These are phyloP conservation scores for Chlorella sp. DNA, from an alignment of 139 green algal species.

Conservation along the genomic window DNA sequence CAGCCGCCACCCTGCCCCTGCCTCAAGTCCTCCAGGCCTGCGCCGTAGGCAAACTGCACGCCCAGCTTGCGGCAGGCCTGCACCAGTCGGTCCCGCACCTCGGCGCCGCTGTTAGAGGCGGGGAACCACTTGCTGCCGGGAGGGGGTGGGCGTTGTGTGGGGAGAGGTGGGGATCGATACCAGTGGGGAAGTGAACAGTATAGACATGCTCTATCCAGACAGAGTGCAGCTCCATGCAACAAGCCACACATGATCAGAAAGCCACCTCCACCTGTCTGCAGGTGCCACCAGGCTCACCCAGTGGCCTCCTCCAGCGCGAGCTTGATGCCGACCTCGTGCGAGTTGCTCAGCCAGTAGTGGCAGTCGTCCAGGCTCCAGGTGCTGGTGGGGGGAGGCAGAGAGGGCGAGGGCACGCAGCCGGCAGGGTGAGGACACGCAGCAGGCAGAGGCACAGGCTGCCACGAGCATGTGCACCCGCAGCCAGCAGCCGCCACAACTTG, in stretches of 20 bases:
- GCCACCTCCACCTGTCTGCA: no score
- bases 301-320: constrained; percentile 77
- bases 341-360: constrained; percentile 71
- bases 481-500: no score
- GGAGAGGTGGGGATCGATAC: no score
- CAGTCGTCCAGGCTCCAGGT: constrained; percentile 79
- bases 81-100: constrained; percentile 83
- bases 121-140: constrained; percentile 83
- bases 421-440: no score
- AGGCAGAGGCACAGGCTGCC: not conserved
- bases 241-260: no score
- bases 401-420: not conserved
- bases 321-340: constrained; percentile 69
- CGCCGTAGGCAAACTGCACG: constrained; percentile 54
- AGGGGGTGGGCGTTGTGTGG: no score
- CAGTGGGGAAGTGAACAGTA: no score
- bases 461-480: no score
- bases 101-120: constrained; percentile 69
- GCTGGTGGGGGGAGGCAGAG: not conserved
- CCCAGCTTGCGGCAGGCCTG: constrained; percentile 61
- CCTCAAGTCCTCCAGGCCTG: constrained; percentile 55
- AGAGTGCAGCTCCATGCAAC: no score
- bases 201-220: no score
- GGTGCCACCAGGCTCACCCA: no score
- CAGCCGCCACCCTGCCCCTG: constrained; percentile 9